Percentiles rank a stretch among this genome's conserved stretches.
Evolutionary conservation across 371 early-diverging fungal genomes (phyloP).

Genomic region (Syncephalastrum contaminatum): DNA sequence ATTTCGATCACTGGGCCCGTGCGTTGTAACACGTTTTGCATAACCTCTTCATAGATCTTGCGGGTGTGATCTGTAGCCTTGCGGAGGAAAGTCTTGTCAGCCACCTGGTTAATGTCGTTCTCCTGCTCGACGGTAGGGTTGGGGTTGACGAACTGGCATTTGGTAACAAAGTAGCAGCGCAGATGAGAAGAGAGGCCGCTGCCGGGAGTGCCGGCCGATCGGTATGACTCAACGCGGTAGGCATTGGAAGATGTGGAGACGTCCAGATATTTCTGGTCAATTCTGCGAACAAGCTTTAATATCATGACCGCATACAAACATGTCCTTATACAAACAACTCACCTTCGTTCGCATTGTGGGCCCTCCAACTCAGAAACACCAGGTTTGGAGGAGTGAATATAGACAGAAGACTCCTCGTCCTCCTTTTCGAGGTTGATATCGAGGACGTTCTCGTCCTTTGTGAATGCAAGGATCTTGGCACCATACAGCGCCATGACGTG

Average conservation of each 20-base stretch:
- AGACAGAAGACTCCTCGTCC: constrained; percentile 90
- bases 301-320: constrained; percentile 2
- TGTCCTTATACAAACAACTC: constrained; percentile 6
- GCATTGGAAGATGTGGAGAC: constrained; percentile 63
- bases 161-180: constrained; percentile 93
- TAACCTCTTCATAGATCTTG: constrained; percentile 83
- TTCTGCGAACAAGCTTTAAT: constrained; percentile 45
- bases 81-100: constrained; percentile 89
- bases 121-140: constrained; percentile 79
- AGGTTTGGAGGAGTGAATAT: constrained; percentile 94
- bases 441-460: constrained; percentile 80
- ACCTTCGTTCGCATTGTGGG: constrained; percentile 87
- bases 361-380: constrained; percentile 89
- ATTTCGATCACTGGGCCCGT: constrained; percentile 96
- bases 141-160: constrained; percentile 87
- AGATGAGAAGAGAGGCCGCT: constrained; percentile 81
- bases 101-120: constrained; percentile 81
- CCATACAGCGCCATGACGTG: constrained; percentile 96
- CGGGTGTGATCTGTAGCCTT: constrained; percentile 94
- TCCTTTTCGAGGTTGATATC: constrained; percentile 92
- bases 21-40: constrained; percentile 80
- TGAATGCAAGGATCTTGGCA: constrained; percentile 89
- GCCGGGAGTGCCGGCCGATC: constrained; percentile 90
- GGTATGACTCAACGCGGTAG: constrained; percentile 94
- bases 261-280: constrained; percentile 92